Evolutionary conservation across 2,329 filamentous ascomycete species (phyloP).

Genomic region (Canariomyces notabilis): DNA sequence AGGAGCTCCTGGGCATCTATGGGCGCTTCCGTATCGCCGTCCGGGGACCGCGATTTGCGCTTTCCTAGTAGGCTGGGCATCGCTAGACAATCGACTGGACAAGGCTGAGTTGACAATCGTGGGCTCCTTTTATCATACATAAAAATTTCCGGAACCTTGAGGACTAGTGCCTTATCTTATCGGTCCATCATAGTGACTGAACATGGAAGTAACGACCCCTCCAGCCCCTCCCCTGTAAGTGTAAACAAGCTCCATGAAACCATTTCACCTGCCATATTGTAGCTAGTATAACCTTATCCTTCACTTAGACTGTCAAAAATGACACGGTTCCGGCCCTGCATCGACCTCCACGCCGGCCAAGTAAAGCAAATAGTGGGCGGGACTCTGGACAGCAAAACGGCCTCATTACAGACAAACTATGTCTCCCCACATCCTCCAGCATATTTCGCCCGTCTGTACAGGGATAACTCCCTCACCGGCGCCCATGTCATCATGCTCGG

Average conservation of each 20-base stretch:
- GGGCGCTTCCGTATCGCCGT: slow-evolving; percentile 24
- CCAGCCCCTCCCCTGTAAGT: neutral
- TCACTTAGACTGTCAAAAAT: slow-evolving; percentile 35
- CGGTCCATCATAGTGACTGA: too few relatives aligned
- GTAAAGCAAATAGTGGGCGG: slow-evolving; percentile 99
- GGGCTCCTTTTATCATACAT: too few relatives aligned
- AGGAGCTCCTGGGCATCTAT: slow-evolving; percentile 69
- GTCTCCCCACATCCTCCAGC: slow-evolving; percentile 77
- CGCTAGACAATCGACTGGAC: neutral
- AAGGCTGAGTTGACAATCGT: neutral
- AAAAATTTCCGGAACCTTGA: slow-evolving; percentile 1
- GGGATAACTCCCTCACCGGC: slow-evolving; percentile 65
- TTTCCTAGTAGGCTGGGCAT: slow-evolving; percentile 48
- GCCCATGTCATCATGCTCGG: slow-evolving; percentile 97
- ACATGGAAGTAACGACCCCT: neutral
- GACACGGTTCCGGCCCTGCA: slow-evolving; percentile 94
- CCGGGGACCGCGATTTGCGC: slow-evolving; percentile 37
- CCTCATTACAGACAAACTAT: slow-evolving; percentile 81
- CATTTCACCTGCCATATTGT: too few relatives aligned
- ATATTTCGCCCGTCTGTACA: slow-evolving; percentile 79
- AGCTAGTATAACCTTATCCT: neutral
- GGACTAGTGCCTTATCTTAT: slow-evolving; percentile 9
- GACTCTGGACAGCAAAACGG: slow-evolving; percentile 66
- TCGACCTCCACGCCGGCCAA: slow-evolving; percentile 93
- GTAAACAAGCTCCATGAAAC: too few relatives aligned